A percentile compares a stretch with the other conserved stretches of the same genome.
These are phyloP conservation scores for Saksenaea oblongispora DNA, from an alignment of 371 early-diverging fungal species.

Conservation along the genomic window DNA sequence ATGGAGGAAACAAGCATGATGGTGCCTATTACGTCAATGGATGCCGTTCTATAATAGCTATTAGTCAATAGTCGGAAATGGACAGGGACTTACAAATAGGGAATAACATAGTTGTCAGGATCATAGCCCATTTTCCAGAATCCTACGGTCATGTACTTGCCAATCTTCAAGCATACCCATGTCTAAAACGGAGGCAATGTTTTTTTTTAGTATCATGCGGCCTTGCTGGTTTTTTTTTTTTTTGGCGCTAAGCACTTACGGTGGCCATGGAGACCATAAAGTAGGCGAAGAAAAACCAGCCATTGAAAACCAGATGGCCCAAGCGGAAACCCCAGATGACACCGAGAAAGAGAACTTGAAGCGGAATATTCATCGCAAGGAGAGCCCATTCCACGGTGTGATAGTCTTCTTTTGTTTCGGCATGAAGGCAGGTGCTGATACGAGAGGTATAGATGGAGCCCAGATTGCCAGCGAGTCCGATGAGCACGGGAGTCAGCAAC, in stretches of 20 bases:
- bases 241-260: conserved; percentile 41
- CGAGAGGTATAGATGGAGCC: conserved; percentile 83
- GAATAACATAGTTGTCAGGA: conserved; percentile 83
- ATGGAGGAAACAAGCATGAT: conserved; percentile 57
- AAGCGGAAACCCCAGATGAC: conserved; percentile 60
- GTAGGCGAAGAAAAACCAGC: conserved; percentile 46
- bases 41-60: conserved; percentile 47
- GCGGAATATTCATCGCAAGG: conserved; percentile 71
- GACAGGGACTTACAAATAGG: conserved; percentile 64
- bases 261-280: conserved; percentile 41
- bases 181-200: conserved; percentile 27
- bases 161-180: conserved; percentile 48
- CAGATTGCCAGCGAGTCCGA: conserved; percentile 80
- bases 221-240: too few relatives aligned
- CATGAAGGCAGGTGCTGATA: conserved; percentile 78
- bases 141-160: conserved; percentile 53
- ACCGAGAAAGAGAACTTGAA: conserved; percentile 67
- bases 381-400: conserved; percentile 58
- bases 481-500: conserved; percentile 71
- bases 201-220: too few relatives aligned
- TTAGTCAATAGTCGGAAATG: conserved; percentile 10
- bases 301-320: conserved; percentile 45
- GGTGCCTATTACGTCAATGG: conserved; percentile 64
- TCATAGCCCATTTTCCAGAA: conserved; percentile 78
- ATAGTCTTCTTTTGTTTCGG: conserved; percentile 53